phyloP scores from a whole-genome alignment of 768 basidiomycete species.

The Rhodocollybia butyracea region DNA sequence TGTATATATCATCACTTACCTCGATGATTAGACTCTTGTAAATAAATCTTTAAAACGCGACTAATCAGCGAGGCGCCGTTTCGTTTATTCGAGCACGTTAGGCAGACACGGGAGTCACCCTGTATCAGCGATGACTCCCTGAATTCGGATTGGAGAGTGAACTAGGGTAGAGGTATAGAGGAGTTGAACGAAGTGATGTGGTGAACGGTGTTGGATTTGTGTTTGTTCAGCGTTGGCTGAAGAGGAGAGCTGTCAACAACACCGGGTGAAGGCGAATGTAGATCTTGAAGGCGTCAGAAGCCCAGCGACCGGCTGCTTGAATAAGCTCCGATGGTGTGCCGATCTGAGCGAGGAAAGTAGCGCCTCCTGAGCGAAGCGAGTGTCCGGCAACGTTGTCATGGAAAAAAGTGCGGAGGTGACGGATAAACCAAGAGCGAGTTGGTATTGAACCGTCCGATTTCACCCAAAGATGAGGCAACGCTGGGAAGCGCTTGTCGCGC shows the following conservation, averaged over 20 bases:
- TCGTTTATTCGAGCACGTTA: no score
- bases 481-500: background rate
- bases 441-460: background rate
- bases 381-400: slow-evolving; percentile 1
- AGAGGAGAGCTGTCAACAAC: slow-evolving; percentile 10
- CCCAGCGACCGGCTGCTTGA: slow-evolving; percentile 27
- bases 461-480: background rate
- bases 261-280: slow-evolving; percentile 30
- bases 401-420: background rate
- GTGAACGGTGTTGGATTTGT: no score
- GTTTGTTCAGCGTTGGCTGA: background rate
- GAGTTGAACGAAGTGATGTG: no score
- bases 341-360: slow-evolving; percentile 12
- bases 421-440: slow-evolving; percentile 1
- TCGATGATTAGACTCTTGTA: no score
- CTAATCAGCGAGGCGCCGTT: no score
- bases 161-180: no score
- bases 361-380: slow-evolving; percentile 21
- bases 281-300: slow-evolving; percentile 21
- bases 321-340: slow-evolving; percentile 22
- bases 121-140: no score
- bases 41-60: no score
- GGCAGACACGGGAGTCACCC: no score
- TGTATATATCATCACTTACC: no score
- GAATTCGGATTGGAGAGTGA: no score